These are phyloP conservation scores for Citrus hindsii DNA, from an alignment of 345 rosid species.

Conservation along the genomic window DNA sequence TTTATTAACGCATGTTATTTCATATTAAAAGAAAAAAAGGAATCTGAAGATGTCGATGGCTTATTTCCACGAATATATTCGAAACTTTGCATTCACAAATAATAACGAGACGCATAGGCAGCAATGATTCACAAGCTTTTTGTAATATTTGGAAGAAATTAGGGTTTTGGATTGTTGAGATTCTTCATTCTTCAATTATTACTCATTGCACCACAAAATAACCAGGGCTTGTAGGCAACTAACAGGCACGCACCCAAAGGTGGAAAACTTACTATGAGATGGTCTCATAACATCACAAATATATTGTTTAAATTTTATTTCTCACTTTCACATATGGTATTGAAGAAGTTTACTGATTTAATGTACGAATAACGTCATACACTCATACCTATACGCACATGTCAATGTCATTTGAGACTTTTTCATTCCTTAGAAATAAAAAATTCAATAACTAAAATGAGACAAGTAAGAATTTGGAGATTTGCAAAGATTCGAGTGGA, in stretches of 20 bases:
- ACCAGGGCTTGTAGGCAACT: not conserved
- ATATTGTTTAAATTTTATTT: too few relatives aligned
- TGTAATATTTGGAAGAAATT: not conserved
- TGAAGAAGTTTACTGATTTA: too few relatives aligned
- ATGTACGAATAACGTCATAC: not conserved
- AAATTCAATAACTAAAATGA: too few relatives aligned
- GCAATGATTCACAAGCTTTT: not conserved
- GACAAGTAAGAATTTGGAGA: not conserved
- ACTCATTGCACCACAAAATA: not conserved
- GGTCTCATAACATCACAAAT: too few relatives aligned
- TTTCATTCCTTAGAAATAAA: not conserved
- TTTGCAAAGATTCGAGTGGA: too few relatives aligned
- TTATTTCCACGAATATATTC: conserved; percentile 1
- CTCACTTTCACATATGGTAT: too few relatives aligned
- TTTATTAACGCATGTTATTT: too few relatives aligned
- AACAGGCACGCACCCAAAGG: too few relatives aligned
- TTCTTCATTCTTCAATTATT: not conserved
- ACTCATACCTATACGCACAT: too few relatives aligned
- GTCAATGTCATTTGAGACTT: not conserved
- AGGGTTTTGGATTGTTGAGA: not conserved
- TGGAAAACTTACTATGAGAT: too few relatives aligned
- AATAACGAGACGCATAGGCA: not conserved
- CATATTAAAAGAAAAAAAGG: not conserved
- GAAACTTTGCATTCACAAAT: not conserved
- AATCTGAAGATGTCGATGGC: not conserved